These are phyloP conservation scores for Fraxinus floribunda DNA, from an alignment of 305 asterid species.

Conservation along the genomic window DNA sequence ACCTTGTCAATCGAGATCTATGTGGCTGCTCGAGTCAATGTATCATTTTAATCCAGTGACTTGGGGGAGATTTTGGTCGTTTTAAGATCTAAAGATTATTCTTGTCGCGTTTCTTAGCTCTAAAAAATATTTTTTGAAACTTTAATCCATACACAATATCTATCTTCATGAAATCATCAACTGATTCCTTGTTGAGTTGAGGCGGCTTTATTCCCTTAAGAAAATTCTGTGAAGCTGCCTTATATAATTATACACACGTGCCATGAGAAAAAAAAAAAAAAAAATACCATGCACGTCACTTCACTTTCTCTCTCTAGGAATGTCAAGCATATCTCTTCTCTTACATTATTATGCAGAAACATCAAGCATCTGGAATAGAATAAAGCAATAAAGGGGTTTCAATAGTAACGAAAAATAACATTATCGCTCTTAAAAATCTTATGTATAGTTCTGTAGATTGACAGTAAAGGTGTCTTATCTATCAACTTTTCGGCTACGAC, in stretches of 20 bases:
- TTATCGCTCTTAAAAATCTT: not conserved
- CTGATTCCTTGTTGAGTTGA: not conserved
- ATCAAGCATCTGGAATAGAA: not conserved
- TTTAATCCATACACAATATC: not conserved
- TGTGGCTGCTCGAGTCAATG: too few relatives aligned
- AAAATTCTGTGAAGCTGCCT: not conserved
- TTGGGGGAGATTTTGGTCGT: conserved; percentile 18
- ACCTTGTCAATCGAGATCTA: too few relatives aligned
- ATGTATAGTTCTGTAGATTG: not conserved
- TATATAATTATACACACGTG: not conserved
- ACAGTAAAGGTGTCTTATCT: not conserved
- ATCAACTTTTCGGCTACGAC: too few relatives aligned
- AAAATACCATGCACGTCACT: not conserved
- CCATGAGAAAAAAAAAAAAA: not conserved
- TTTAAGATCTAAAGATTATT: conserved; percentile 28
- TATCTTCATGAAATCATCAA: not conserved
- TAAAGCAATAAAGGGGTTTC: conserved; percentile 5
- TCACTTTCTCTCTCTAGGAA: not conserved
- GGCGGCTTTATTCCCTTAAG: not conserved
- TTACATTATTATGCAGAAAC: not conserved
- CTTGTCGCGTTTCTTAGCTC: conserved; percentile 16
- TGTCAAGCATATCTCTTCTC: not conserved
- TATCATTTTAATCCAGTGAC: not conserved
- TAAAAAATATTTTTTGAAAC: not conserved
- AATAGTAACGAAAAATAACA: not conserved